phyloP scores from a whole-genome alignment of 2,329 filamentous ascomycete genomes.

The Celoporthe dispersa region DNA sequence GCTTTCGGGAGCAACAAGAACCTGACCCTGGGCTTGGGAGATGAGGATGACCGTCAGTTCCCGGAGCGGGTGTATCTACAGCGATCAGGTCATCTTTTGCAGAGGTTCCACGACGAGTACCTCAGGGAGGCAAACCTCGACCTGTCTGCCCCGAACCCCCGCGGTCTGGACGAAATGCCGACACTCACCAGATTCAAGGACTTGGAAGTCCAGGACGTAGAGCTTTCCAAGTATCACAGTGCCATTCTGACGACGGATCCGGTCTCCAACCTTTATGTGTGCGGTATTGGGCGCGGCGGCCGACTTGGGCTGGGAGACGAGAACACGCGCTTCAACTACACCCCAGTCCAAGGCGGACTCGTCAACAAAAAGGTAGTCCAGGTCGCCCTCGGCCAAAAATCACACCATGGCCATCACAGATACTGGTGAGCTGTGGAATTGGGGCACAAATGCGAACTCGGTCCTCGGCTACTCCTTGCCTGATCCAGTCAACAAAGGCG shows the following conservation, averaged over 20 bases:
- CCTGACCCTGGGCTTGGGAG: slow-evolving; percentile 87
- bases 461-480: slow-evolving; percentile 87
- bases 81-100: slow-evolving; percentile 77
- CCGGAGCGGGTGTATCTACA: slow-evolving; percentile 81
- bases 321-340: slow-evolving; percentile 84
- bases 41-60: slow-evolving; percentile 92
- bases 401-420: slow-evolving; percentile 85
- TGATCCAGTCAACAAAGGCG: slow-evolving; percentile 67
- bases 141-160: slow-evolving; percentile 35
- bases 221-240: slow-evolving; percentile 89
- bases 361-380: slow-evolving; percentile 73
- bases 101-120: slow-evolving; percentile 73
- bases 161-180: slow-evolving; percentile 63
- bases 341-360: slow-evolving; percentile 78
- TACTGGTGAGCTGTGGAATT: slow-evolving; percentile 91
- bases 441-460: slow-evolving; percentile 85
- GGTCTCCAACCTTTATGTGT: slow-evolving; percentile 88
- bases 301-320: slow-evolving; percentile 89
- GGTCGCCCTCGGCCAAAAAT: slow-evolving; percentile 86
- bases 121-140: slow-evolving; percentile 52
- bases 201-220: slow-evolving; percentile 77
- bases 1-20: slow-evolving; percentile 98
- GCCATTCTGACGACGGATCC: slow-evolving; percentile 87
- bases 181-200: slow-evolving; percentile 72
- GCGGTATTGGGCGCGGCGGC: slow-evolving; percentile 88